Conservation (phyloP, 176 grass and related monocot species). For the Zea luxurians region DNA sequence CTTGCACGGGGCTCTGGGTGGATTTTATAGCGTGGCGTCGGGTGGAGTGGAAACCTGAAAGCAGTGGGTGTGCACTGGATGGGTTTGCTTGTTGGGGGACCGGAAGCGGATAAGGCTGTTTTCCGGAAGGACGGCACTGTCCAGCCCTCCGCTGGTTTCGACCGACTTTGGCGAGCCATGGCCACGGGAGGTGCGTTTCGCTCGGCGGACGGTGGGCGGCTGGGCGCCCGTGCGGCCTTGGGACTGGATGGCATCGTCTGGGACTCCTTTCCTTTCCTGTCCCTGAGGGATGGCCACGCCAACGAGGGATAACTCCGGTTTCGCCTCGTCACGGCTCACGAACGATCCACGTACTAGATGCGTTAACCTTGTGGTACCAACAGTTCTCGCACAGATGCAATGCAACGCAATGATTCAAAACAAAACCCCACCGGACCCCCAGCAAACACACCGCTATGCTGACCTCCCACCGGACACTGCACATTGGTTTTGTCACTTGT, state of each 20-base stretch:
- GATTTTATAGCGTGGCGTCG: conserved; percentile 60
- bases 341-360: too few relatives aligned
- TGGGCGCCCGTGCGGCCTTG: not conserved
- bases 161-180: not conserved
- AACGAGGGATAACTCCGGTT: not conserved
- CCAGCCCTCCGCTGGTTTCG: conserved; percentile 23
- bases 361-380: too few relatives aligned
- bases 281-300: not conserved
- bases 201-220: not conserved
- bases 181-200: not conserved
- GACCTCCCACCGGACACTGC: too few relatives aligned
- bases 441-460: too few relatives aligned
- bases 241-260: not conserved
- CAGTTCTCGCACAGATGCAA: too few relatives aligned
- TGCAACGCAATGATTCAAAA: too few relatives aligned
- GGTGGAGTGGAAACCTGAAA: not conserved
- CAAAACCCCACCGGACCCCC: too few relatives aligned
- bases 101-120: conserved; percentile 51
- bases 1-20: conserved; percentile 8
- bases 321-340: not conserved
- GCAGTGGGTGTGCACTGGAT: not conserved
- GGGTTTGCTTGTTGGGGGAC: not conserved
- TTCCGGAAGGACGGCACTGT: conserved; percentile 26
- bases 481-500: too few relatives aligned
- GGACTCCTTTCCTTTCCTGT: not conserved